phyloP scores from a whole-genome alignment of 192 early-diverging fungal genomes.

The Linnemannia schmuckeri region DNA sequence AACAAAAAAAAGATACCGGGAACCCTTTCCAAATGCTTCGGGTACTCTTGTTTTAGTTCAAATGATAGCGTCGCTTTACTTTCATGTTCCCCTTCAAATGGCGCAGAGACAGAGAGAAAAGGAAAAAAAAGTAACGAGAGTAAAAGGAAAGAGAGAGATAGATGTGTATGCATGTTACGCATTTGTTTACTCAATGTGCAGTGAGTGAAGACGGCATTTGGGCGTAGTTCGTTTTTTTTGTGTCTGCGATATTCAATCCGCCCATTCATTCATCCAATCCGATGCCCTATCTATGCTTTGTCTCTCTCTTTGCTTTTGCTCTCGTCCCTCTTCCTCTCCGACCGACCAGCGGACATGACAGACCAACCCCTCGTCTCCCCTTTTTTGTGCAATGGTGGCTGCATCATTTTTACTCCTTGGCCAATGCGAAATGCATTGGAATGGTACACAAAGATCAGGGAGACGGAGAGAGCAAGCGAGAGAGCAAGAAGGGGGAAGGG shows the following conservation, averaged over 20 bases:
- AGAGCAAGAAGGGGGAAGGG: not conserved
- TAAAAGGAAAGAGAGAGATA: not conserved
- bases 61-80: not conserved
- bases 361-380: not conserved
- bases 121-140: not conserved
- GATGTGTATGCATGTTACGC: not conserved
- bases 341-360: not conserved
- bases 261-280: not conserved
- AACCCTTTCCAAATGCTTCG: not conserved
- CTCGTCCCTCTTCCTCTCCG: not conserved
- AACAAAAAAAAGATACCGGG: not conserved
- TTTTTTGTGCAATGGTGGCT: conserved; percentile 35
- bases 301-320: not conserved
- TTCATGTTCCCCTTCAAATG: not conserved
- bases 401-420: conserved; percentile 22
- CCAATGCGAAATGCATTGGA: conserved; percentile 46
- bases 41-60: not conserved
- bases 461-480: not conserved
- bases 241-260: conserved; percentile 21
- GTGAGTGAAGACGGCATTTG: conserved; percentile 12
- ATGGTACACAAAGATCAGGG: conserved; percentile 42
- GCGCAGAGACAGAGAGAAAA: not conserved
- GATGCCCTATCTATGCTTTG: not conserved
- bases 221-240: conserved; percentile 16
- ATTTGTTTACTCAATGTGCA: not conserved